These are phyloP conservation scores for Suillus variegatus DNA, from an alignment of 768 basidiomycete species.

Conservation along the genomic window DNA sequence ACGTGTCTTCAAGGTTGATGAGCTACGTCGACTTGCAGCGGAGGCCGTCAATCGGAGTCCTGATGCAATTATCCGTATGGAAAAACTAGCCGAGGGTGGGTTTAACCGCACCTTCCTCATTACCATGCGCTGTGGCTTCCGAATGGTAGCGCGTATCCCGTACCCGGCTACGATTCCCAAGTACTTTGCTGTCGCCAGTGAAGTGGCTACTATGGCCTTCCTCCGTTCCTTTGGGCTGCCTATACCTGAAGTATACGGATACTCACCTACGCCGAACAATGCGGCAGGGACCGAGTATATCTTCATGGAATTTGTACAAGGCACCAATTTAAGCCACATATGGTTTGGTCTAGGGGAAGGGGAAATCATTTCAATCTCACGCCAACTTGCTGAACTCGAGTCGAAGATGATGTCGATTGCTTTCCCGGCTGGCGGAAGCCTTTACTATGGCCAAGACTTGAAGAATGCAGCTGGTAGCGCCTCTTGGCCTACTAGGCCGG, in stretches of 20 bases:
- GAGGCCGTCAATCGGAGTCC: constrained; percentile 39
- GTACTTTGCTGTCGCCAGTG: constrained; percentile 29
- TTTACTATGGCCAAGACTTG: constrained; percentile 49
- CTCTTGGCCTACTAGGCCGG: constrained; percentile 14
- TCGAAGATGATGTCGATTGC: constrained; percentile 46
- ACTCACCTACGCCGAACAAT: constrained; percentile 31
- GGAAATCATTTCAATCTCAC: constrained; percentile 43
- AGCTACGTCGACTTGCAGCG: constrained; percentile 46
- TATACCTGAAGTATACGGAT: constrained; percentile 31
- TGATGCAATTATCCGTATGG: constrained; percentile 37
- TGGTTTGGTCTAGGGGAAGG: constrained; percentile 39
- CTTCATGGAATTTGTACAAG: constrained; percentile 35
- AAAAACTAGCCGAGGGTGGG: constrained; percentile 45
- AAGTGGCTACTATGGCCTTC: constrained; percentile 30
- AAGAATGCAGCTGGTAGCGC: constrained; percentile 35
- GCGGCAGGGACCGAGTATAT: constrained; percentile 30
- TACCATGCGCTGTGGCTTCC: constrained; percentile 24
- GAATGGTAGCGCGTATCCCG: constrained; percentile 18
- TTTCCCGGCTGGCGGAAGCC: constrained; percentile 54
- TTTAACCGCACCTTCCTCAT: constrained; percentile 35
- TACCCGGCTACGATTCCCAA: constrained; percentile 24
- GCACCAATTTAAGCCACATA: constrained; percentile 42
- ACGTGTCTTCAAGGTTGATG: constrained; percentile 41
- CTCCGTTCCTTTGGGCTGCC: constrained; percentile 31
- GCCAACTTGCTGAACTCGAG: constrained; percentile 50